Conservation (phyloP, 768 basidiomycete genomes). For the Kwoniella sp. region DNA sequence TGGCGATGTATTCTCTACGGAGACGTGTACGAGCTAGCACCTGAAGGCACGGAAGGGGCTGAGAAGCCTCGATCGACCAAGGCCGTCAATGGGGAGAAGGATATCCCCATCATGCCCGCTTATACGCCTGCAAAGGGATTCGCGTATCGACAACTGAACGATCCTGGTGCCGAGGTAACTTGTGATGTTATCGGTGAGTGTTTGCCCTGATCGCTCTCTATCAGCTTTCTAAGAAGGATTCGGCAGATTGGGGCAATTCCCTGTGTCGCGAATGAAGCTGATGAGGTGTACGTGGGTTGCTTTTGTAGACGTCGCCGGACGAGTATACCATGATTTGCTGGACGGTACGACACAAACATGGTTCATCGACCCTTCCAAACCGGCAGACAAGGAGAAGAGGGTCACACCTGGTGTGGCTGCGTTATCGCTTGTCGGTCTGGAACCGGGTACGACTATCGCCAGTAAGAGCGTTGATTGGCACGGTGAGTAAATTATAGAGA, state of each 20-base stretch:
- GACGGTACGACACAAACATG: slow-evolving; percentile 33
- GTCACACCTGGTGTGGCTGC: slow-evolving; percentile 23
- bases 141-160: slow-evolving; percentile 41
- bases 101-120: slow-evolving; percentile 12
- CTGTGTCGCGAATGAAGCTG: no score
- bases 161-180: slow-evolving; percentile 36
- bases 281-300: no score
- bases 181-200: slow-evolving; percentile 46
- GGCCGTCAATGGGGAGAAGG: slow-evolving; percentile 7
- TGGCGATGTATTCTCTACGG: slow-evolving; percentile 44
- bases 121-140: slow-evolving; percentile 32
- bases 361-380: slow-evolving; percentile 22
- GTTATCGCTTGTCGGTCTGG: slow-evolving; percentile 29
- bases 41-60: not conserved
- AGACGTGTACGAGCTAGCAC: slow-evolving; percentile 45
- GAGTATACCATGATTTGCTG: slow-evolving; percentile 41
- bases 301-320: slow-evolving; percentile 46
- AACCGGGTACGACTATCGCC: slow-evolving; percentile 19
- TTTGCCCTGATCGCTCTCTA: no score
- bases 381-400: slow-evolving; percentile 14
- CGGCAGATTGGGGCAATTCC: no score
- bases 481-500: slow-evolving; percentile 41
- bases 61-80: slow-evolving; percentile 1
- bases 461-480: slow-evolving; percentile 36
- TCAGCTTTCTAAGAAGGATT: not conserved